These are phyloP conservation scores for Starmerella roubikii DNA, from an alignment of 805 yeast species.

Conservation along the genomic window DNA sequence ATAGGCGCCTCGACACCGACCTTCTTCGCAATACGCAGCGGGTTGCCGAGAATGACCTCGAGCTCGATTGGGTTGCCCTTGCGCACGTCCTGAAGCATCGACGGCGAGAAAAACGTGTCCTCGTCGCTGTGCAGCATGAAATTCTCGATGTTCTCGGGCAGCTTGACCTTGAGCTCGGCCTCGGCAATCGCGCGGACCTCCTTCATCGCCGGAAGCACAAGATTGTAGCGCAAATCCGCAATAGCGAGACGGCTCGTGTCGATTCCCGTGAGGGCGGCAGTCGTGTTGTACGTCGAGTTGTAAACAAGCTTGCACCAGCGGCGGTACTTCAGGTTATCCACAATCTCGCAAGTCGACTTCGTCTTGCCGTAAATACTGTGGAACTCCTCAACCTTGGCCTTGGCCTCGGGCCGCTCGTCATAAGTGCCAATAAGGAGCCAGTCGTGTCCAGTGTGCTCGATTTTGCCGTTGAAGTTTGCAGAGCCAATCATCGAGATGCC, in stretches of 20 bases:
- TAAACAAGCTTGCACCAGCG: slow-evolving; percentile 59
- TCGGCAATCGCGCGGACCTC: slow-evolving; percentile 55
- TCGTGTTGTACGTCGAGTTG: slow-evolving; percentile 53
- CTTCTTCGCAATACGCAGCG: slow-evolving; percentile 38
- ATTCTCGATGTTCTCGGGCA: slow-evolving; percentile 39
- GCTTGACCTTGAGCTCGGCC: slow-evolving; percentile 43
- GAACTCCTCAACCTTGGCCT: slow-evolving; percentile 32
- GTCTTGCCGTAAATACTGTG: slow-evolving; percentile 35
- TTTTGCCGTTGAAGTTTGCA: slow-evolving; percentile 36
- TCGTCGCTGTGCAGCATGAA: slow-evolving; percentile 45
- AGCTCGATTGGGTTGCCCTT: slow-evolving; percentile 58
- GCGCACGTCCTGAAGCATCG: slow-evolving; percentile 56
- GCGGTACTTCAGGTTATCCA: slow-evolving; percentile 35
- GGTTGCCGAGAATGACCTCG: slow-evolving; percentile 59
- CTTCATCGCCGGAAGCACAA: slow-evolving; percentile 48
- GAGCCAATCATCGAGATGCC: slow-evolving; percentile 56
- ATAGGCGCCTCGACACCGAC: slow-evolving; percentile 43
- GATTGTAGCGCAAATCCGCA: slow-evolving; percentile 31
- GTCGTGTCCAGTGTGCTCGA: slow-evolving; percentile 41
- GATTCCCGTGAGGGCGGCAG: slow-evolving; percentile 43
- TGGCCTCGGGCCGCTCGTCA: slow-evolving; percentile 28
- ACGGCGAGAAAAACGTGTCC: slow-evolving; percentile 48
- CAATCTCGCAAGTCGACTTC: slow-evolving; percentile 30
- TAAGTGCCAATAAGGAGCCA: slow-evolving; percentile 40
- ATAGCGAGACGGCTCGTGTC: slow-evolving; percentile 44